phyloP scores from a whole-genome alignment of 257 asterid genomes.

The Jaltomata sinuosa region DNA sequence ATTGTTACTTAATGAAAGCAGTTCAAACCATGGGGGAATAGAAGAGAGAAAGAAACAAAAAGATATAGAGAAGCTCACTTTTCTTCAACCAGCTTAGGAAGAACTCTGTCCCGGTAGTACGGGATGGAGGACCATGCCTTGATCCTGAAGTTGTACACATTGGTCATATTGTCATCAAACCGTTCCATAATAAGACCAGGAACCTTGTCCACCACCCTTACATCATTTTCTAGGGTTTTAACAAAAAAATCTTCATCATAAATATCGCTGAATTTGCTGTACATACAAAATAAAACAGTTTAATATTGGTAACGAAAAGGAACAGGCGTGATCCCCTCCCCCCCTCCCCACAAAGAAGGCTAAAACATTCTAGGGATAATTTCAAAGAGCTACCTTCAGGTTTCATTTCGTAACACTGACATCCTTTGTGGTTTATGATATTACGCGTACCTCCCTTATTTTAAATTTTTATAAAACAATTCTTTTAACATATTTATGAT shows the following conservation, averaged over 20 bases:
- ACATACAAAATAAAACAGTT: constrained; percentile 17
- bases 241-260: constrained; percentile 84
- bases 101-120: constrained; percentile 68
- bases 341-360: neutral
- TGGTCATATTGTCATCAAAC: constrained; percentile 77
- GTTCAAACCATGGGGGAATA: neutral
- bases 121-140: constrained; percentile 86
- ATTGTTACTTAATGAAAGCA: neutral
- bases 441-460: neutral
- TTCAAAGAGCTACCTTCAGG: neutral
- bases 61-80: constrained; percentile 48
- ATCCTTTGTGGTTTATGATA: neutral
- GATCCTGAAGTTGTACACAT: constrained; percentile 87
- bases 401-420: neutral
- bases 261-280: constrained; percentile 92
- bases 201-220: constrained; percentile 53
- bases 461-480: neutral
- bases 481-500: neutral
- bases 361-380: neutral
- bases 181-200: constrained; percentile 86
- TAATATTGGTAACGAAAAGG: constrained; percentile 4
- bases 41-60: neutral
- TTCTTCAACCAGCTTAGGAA: constrained; percentile 91
- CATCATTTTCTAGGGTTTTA: constrained; percentile 66
- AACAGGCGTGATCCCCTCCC: neutral